phyloP scores from a whole-genome alignment of 306 rosid genomes.

The Trifolium dubium region DNA sequence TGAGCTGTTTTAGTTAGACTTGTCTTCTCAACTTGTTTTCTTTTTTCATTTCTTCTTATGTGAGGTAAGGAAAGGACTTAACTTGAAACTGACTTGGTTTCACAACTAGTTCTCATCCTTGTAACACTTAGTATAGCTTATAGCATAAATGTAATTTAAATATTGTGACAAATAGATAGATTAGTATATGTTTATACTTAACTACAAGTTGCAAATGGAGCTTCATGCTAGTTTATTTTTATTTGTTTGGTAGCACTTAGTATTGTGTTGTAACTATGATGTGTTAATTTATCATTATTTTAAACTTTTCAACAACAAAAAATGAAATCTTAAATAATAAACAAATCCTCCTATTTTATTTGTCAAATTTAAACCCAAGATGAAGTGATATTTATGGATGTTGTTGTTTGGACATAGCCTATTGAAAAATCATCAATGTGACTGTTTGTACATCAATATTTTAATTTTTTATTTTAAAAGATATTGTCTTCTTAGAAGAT shows the following conservation, averaged over 20 bases:
- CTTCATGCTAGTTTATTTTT: too few species aligned
- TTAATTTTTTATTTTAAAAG: neutral
- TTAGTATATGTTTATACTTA: conserved; percentile 64
- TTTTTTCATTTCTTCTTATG: conserved; percentile 36
- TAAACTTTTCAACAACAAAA: too few species aligned
- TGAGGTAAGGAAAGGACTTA: conserved; percentile 34
- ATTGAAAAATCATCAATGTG: too few species aligned
- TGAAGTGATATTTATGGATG: too few species aligned
- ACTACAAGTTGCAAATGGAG: conserved; percentile 51
- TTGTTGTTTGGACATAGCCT: neutral
- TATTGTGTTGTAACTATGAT: too few species aligned
- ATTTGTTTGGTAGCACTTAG: too few species aligned
- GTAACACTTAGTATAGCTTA: conserved; percentile 59
- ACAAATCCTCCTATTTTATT: too few species aligned
- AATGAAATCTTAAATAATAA: too few species aligned
- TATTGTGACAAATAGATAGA: conserved; percentile 56
- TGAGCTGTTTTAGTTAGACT: conserved; percentile 72
- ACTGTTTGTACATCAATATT: neutral
- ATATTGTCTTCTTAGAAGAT: neutral
- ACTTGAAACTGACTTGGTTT: conserved; percentile 43
- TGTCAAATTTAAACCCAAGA: too few species aligned
- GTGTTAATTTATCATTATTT: too few species aligned
- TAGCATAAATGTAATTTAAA: conserved; percentile 59
- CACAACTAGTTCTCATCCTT: conserved; percentile 33
- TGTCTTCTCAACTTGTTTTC: conserved; percentile 17